Evolutionary conservation across 257 asterid species (phyloP).

Genomic region (Pogostemon cablin): DNA sequence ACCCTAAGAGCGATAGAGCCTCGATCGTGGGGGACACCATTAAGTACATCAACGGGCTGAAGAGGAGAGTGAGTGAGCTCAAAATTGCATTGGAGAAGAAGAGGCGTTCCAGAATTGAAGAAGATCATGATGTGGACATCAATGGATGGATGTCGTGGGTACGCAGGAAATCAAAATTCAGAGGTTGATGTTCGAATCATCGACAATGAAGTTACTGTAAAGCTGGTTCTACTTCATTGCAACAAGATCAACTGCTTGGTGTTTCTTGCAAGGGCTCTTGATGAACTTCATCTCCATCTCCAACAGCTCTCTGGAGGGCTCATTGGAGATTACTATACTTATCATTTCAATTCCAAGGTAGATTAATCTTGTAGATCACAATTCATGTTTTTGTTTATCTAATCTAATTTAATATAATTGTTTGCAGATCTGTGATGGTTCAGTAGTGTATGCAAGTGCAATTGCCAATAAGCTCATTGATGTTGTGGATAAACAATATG

Average conservation of each 20-base stretch:
- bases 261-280: slow-evolving; percentile 71
- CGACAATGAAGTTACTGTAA: slow-evolving; percentile 80
- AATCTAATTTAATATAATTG: not conserved
- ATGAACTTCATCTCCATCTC: slow-evolving; percentile 82
- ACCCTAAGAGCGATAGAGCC: slow-evolving; percentile 57
- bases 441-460: slow-evolving; percentile 83
- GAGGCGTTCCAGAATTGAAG: slow-evolving; percentile 55
- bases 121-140: slow-evolving; percentile 53
- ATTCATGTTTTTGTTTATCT: not conserved
- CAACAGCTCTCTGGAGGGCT: slow-evolving; percentile 94
- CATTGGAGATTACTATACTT: slow-evolving; percentile 82
- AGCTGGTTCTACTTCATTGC: slow-evolving; percentile 65
- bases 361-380: not conserved
- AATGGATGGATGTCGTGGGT: slow-evolving; percentile 86
- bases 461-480: slow-evolving; percentile 87
- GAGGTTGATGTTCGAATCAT: slow-evolving; percentile 87
- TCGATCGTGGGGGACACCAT: slow-evolving; percentile 63
- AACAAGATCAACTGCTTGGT: slow-evolving; percentile 77
- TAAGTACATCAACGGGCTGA: slow-evolving; percentile 64
- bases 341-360: slow-evolving; percentile 83
- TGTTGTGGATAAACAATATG: slow-evolving; percentile 71
- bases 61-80: slow-evolving; percentile 59
- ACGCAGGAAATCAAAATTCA: slow-evolving; percentile 64
- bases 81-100: slow-evolving; percentile 63
- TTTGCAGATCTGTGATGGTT: slow-evolving; percentile 84